Conservation (phyloP, 1,139 yeast genomes). For the Diutina mesorugosa region DNA sequence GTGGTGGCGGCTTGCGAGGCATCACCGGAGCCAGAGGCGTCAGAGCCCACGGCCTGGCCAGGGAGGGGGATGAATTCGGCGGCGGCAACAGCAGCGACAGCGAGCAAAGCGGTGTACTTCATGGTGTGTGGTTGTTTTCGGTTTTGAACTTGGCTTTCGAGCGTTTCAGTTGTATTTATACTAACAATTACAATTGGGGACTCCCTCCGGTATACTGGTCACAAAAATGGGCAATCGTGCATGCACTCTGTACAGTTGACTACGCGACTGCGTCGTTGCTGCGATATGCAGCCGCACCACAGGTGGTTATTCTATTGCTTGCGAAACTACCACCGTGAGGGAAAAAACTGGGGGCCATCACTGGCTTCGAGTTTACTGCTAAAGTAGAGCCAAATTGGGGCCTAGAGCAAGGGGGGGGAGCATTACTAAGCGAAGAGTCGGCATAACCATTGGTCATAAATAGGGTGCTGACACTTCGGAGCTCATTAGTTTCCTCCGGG, state of each 20-base stretch:
- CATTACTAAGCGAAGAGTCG: too few relatives aligned
- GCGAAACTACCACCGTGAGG: too few relatives aligned
- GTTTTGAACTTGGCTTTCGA: too few relatives aligned
- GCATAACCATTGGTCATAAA: too few relatives aligned
- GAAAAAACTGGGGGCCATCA: too few relatives aligned
- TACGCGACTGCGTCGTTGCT: not conserved
- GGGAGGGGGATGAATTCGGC: slow-evolving; percentile 1
- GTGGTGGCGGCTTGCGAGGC: not conserved
- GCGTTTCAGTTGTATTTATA: not conserved
- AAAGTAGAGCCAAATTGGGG: too few relatives aligned
- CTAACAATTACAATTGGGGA: not conserved
- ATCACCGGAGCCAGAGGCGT: not conserved
- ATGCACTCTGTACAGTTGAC: not conserved
- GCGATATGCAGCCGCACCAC: not conserved
- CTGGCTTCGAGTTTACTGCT: too few relatives aligned
- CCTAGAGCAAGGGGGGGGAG: too few relatives aligned
- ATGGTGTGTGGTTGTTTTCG: not conserved
- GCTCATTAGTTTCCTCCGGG: too few relatives aligned
- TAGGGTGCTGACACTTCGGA: too few relatives aligned
- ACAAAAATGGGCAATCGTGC: not conserved
- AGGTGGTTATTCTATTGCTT: not conserved
- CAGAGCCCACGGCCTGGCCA: not conserved
- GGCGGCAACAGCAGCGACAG: slow-evolving; percentile 1
- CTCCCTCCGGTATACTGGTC: not conserved
- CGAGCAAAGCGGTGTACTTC: not conserved